Conservation (phyloP, 2,329 filamentous ascomycete species). For the Paraphaeosphaeria sporulosa region DNA sequence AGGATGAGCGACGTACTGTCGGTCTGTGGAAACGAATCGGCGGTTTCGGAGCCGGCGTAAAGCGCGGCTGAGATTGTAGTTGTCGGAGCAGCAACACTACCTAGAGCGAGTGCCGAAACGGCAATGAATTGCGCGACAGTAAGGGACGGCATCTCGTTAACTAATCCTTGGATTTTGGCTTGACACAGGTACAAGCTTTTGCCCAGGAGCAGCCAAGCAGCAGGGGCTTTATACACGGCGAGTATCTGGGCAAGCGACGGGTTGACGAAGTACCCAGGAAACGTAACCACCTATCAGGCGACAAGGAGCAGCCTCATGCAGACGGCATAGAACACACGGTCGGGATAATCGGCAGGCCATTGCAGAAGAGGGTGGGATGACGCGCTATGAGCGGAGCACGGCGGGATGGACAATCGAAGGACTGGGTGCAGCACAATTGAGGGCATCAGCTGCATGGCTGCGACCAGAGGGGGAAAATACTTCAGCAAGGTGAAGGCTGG, state of each 20-base stretch:
- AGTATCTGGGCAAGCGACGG: not conserved
- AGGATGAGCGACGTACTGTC: constrained; percentile 27
- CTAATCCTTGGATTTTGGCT: not conserved
- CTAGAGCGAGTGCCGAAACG: not conserved
- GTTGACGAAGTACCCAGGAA: not conserved
- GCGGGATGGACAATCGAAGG: not conserved
- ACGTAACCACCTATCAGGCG: not conserved
- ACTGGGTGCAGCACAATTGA: not conserved
- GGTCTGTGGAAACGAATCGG: constrained; percentile 33
- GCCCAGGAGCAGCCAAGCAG: constrained; percentile 1
- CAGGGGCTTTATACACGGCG: constrained; percentile 4
- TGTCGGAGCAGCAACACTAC: constrained; percentile 15
- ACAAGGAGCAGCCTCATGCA: constrained; percentile 1
- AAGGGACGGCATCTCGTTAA: not conserved
- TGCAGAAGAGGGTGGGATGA: not conserved
- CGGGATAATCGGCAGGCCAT: not conserved
- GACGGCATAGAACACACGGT: not conserved
- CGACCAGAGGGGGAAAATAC: not conserved
- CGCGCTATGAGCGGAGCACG: not conserved
- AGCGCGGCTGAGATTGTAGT: constrained; percentile 25
- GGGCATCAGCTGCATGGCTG: not conserved
- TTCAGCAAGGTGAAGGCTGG: not conserved
- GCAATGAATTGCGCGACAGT: not conserved
- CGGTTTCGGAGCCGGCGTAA: constrained; percentile 26
- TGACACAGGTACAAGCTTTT: not conserved